Conservation (phyloP, 441 rosid species). For the Bruguiera hainesii region DNA sequence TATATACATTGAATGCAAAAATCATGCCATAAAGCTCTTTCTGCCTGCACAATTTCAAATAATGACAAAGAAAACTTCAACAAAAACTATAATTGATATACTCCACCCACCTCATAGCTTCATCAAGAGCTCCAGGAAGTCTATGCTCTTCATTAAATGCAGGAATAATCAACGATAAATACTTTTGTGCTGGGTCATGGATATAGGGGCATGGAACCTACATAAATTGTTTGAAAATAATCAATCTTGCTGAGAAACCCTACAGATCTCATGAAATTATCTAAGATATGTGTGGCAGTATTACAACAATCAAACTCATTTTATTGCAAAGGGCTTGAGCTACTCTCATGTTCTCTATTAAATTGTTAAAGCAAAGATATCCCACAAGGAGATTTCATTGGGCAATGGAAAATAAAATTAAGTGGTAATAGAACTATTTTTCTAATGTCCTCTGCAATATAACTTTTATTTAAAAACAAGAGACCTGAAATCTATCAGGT, state of each 20-base stretch:
- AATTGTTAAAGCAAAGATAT: too few species aligned
- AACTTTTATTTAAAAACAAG: not conserved
- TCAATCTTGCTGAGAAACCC: constrained; percentile 3
- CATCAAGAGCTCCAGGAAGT: constrained; percentile 87
- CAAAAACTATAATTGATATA: not conserved
- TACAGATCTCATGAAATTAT: not conserved
- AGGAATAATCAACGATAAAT: constrained; percentile 79
- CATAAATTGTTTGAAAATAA: constrained; percentile 8
- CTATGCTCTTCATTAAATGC: constrained; percentile 91
- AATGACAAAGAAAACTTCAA: not conserved
- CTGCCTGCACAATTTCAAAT: not conserved
- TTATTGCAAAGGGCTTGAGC: not conserved
- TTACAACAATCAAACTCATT: not conserved
- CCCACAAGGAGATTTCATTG: too few species aligned
- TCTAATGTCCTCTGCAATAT: not conserved
- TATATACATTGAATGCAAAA: too few species aligned
- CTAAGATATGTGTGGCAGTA: not conserved
- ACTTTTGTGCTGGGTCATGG: constrained; percentile 73
- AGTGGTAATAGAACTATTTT: not conserved
- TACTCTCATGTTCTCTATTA: too few species aligned
- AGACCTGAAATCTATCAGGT: not conserved
- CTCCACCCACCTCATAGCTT: constrained; percentile 63
- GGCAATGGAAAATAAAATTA: not conserved
- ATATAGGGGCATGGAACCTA: constrained; percentile 72
- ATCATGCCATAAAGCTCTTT: not conserved